Conservation (phyloP, 495 filamentous ascomycete species). For the Neurospora tetraspora region DNA sequence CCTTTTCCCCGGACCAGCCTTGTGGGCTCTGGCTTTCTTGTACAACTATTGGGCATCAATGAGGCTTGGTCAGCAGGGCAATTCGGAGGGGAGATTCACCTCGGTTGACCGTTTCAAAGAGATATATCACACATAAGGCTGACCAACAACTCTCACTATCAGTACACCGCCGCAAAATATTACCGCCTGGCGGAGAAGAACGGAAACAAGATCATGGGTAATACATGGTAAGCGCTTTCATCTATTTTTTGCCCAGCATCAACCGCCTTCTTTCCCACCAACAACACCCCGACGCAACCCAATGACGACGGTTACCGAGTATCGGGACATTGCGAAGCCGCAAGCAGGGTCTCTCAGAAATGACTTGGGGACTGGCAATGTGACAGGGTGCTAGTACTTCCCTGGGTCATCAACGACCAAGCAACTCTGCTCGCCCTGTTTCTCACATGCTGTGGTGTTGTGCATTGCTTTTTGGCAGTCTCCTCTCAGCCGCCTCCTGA, state of each 20-base stretch:
- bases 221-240: slow-evolving; percentile 71
- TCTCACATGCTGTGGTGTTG: not conserved
- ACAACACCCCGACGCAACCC: not conserved
- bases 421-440: not conserved
- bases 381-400: not conserved
- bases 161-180: slow-evolving; percentile 86
- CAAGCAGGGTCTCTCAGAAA: not conserved
- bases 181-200: slow-evolving; percentile 84
- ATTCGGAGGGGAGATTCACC: slow-evolving; percentile 11
- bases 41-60: slow-evolving; percentile 30
- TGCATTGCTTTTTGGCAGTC: not conserved
- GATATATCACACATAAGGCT: slow-evolving; percentile 26
- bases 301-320: not conserved
- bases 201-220: slow-evolving; percentile 83
- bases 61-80: slow-evolving; percentile 14
- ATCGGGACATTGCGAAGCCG: not conserved
- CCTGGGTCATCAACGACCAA: not conserved
- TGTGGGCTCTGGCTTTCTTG: not conserved
- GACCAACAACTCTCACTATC: slow-evolving; percentile 24
- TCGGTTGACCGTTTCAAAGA: slow-evolving; percentile 6
- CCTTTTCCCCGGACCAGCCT: not conserved
- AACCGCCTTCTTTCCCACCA: not conserved
- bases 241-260: not conserved
- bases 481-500: not conserved
- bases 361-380: not conserved